A percentile compares a stretch with the other conserved stretches of the same genome.
These are phyloP conservation scores for Ophiostoma quercus DNA, from an alignment of 2,329 filamentous ascomycete genomes.

Conservation along the genomic window DNA sequence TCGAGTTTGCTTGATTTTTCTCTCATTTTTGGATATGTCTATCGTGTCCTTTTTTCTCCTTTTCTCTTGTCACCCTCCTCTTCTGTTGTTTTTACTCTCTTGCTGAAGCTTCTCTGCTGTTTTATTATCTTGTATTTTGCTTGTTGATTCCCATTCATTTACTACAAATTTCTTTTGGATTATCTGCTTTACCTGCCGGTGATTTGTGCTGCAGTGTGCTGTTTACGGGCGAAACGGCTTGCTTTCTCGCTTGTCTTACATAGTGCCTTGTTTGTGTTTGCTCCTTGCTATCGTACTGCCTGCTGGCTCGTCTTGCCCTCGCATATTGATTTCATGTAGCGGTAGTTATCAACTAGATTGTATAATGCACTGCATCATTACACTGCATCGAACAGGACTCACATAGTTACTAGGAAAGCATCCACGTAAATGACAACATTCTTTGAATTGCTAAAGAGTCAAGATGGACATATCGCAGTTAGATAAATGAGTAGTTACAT, in stretches of 20 bases:
- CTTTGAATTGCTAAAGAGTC: not conserved
- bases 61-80: not conserved
- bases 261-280: not conserved
- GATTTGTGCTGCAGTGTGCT: not conserved
- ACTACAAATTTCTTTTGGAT: constrained; percentile 3
- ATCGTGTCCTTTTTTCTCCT: not conserved
- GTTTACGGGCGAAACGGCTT: not conserved
- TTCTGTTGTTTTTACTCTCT: not conserved
- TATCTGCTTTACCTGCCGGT: not conserved
- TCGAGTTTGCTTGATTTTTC: not conserved
- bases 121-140: not conserved
- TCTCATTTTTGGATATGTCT: not conserved
- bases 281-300: not conserved
- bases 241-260: not conserved
- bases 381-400: not conserved
- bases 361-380: not conserved
- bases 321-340: not conserved
- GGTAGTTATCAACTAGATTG: not conserved
- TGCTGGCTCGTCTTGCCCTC: not conserved
- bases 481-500: constrained; percentile 11
- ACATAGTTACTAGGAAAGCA: not conserved
- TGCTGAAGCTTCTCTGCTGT: constrained; percentile 5
- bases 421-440: not conserved
- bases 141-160: constrained; percentile 18
- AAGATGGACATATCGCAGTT: constrained; percentile 12